These are phyloP conservation scores for Rhododendron ferrugineum DNA, from an alignment of 148 eudicot genomes.

Conservation along the genomic window DNA sequence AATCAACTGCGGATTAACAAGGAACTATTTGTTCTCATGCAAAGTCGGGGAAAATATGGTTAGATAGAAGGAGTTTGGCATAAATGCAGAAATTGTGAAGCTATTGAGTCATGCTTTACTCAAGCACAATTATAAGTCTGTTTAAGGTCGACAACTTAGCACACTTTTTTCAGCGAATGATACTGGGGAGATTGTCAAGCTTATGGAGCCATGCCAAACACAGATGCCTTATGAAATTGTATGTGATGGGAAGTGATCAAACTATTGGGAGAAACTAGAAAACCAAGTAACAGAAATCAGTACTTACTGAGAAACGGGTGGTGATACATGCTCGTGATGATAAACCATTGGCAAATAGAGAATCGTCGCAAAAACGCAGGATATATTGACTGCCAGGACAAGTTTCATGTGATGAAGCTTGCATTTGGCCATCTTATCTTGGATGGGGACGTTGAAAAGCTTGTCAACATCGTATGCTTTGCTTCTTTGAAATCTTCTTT, in stretches of 20 bases:
- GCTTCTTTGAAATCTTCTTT: conserved; percentile 48
- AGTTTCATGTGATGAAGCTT: conserved; percentile 46
- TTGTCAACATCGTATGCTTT: conserved; percentile 44
- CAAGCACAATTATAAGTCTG: neutral
- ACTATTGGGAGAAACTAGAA: neutral
- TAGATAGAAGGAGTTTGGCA: neutral
- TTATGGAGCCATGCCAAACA: too few species aligned
- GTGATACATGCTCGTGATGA: conserved; percentile 22
- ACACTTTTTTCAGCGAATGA: neutral
- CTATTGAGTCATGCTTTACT: neutral
- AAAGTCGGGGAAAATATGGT: neutral
- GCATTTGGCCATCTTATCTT: conserved; percentile 38
- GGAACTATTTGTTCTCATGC: neutral
- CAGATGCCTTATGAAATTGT: neutral
- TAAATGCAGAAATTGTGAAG: neutral
- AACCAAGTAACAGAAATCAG: neutral
- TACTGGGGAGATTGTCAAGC: neutral
- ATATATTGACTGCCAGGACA: conserved; percentile 30
- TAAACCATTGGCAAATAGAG: conserved; percentile 38
- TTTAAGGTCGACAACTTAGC: neutral
- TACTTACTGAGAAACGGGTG: conserved; percentile 37
- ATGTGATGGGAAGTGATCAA: neutral
- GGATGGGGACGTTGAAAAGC: conserved; percentile 20
- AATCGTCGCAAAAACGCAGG: conserved; percentile 28
- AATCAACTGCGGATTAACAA: neutral